Conservation (phyloP, 345 rosid genomes). For the Acer campestre region DNA sequence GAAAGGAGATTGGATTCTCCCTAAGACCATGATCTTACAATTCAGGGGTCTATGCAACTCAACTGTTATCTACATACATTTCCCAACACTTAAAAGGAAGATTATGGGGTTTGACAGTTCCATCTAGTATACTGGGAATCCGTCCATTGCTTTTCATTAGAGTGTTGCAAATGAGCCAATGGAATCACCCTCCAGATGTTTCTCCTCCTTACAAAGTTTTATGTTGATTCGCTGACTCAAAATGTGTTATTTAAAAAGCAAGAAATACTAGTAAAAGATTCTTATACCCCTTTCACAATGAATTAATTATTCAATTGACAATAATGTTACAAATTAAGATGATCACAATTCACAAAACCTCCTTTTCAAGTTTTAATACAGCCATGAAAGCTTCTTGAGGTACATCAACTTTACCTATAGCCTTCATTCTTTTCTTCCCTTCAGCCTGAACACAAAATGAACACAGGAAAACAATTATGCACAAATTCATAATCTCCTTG, state of each 20-base stretch:
- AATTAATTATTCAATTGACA: neutral
- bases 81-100: slow-evolving; percentile 66
- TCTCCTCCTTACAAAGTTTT: slow-evolving; percentile 58
- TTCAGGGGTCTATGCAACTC: slow-evolving; percentile 72
- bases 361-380: slow-evolving; percentile 91
- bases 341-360: slow-evolving; percentile 70
- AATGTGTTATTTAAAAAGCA: neutral
- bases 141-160: slow-evolving; percentile 85
- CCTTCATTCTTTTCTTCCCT: slow-evolving; percentile 99
- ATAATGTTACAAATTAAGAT: neutral
- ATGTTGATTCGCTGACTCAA: neutral
- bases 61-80: slow-evolving; percentile 67
- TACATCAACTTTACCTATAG: slow-evolving; percentile 94
- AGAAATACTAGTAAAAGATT: neutral
- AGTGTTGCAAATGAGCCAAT: slow-evolving; percentile 83
- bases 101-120: slow-evolving; percentile 67
- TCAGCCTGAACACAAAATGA: slow-evolving; percentile 56
- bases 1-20: slow-evolving; percentile 96
- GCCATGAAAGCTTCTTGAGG: slow-evolving; percentile 99
- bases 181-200: slow-evolving; percentile 67
- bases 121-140: slow-evolving; percentile 71
- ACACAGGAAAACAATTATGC: neutral
- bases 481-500: neutral
- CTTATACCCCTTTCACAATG: neutral
- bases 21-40: slow-evolving; percentile 92